Evolutionary conservation across 148 eudicot species (phyloP), one percentile per base, ranked within the genome.

Genomic region (Amaranthus cruentus): DNA sequence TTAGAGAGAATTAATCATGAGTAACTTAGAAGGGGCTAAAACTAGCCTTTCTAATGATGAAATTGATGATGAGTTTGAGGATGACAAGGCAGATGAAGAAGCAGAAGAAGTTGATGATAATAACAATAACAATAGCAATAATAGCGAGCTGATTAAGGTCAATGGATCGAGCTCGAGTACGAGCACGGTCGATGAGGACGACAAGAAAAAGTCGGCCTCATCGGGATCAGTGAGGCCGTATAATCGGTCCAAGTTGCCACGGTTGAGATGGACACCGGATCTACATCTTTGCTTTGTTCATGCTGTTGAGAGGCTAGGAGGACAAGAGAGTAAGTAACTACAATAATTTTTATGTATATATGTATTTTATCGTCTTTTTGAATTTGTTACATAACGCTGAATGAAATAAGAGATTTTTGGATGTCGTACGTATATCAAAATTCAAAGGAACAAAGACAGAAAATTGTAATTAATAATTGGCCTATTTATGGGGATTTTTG

Each of bases 241-340:
- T 13, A 79, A 76, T 57, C 91, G 98, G 6, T 93, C 98, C 2
- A 93, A 90, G 85, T 85, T 85, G 79, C 96, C 96, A 2, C 79
- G 98, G 70, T 91, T 93, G n/a, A 79, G 96, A 28, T 93, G 98
- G 96, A 92, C 98, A 0, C 96, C 98, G 12, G 98, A 90, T 68
- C 98, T 92, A 73, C 98, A 93, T 60, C 91, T 87, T 73, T 86
- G 93, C 73, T 93, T 93, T 77, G 80, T 85, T 78, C 91, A 88
- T 71, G 96, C 96, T 55, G 89, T 93, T 66, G 93, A 93, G 75
- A 87, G 93, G 75, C 84, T 93, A 8, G 98, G 98, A 50, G 98
- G 98, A 42, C 96, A 90, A 88, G 96, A 93, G 38, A 87, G 98
- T 93, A 68, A 83, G 93, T 82, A 57, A 28, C 38, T 28, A 28